Evolutionary conservation across 2,329 filamentous ascomycete species (phyloP).

Genomic region (Diaporthe australafricana): DNA sequence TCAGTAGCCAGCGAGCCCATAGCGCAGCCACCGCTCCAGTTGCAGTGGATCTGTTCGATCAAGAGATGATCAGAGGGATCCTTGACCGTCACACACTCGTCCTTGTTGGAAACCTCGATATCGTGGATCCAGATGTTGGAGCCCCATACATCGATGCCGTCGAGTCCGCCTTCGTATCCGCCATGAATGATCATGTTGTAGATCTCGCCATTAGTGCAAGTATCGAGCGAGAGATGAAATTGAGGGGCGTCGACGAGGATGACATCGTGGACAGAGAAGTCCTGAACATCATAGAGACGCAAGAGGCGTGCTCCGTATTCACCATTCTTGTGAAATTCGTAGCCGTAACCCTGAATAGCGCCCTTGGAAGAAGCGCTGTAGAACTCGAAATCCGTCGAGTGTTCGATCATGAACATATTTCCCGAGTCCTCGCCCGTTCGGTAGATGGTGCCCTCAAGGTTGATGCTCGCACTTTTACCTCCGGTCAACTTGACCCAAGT

Average conservation of each 20-base stretch:
- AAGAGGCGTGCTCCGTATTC: constrained; percentile 57
- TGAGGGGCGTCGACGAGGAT: constrained; percentile 56
- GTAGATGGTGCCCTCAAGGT: constrained; percentile 55
- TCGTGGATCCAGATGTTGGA: constrained; percentile 69
- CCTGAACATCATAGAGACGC: constrained; percentile 54
- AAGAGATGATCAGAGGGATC: constrained; percentile 63
- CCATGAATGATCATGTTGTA: constrained; percentile 67
- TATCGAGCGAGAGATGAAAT: constrained; percentile 42
- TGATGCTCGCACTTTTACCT: constrained; percentile 58
- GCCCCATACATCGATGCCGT: constrained; percentile 67
- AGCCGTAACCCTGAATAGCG: constrained; percentile 62
- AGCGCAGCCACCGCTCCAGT: constrained; percentile 65
- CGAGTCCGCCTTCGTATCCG: constrained; percentile 61
- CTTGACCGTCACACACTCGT: constrained; percentile 57
- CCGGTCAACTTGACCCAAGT: constrained; percentile 59
- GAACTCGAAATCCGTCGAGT: constrained; percentile 57
- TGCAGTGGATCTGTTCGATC: constrained; percentile 71
- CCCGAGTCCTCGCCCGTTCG: constrained; percentile 41
- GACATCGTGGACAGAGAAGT: constrained; percentile 62
- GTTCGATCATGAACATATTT: constrained; percentile 43
- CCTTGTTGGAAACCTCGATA: constrained; percentile 71
- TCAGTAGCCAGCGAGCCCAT: constrained; percentile 65
- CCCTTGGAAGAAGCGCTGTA: constrained; percentile 56
- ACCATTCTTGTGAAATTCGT: constrained; percentile 53
- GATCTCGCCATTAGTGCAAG: constrained; percentile 60